phyloP scores from a whole-genome alignment of 257 asterid species.

The Phtheirospermum japonicum region DNA sequence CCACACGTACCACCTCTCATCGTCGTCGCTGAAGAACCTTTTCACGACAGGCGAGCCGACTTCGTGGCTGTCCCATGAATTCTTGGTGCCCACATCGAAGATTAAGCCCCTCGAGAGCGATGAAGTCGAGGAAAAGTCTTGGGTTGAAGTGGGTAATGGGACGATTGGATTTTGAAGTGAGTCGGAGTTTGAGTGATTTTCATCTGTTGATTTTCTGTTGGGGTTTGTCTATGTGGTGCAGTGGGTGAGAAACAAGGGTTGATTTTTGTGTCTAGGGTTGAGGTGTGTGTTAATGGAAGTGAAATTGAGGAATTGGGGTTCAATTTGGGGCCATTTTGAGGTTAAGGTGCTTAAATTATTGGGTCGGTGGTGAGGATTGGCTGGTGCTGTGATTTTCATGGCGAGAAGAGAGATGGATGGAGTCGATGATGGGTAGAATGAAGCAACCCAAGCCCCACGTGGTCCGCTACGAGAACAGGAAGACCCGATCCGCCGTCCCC shows the following conservation, averaged over 20 bases:
- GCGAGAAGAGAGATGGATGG: conserved; percentile 28
- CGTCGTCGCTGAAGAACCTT: conserved; percentile 79
- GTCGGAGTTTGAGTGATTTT: conserved; percentile 20
- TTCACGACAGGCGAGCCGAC: conserved; percentile 93
- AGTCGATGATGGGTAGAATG: no score
- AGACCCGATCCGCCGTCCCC: no score
- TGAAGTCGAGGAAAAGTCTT: no score
- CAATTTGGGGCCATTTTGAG: conserved; percentile 34
- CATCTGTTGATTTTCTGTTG: conserved; percentile 43
- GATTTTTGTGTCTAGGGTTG: no score
- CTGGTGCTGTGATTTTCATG: conserved; percentile 41
- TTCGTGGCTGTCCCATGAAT: conserved; percentile 74
- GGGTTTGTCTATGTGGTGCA: conserved; percentile 61
- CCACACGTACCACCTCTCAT: conserved; percentile 94
- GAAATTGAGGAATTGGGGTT: conserved; percentile 33
- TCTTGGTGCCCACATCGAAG: no score
- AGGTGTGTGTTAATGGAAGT: no score
- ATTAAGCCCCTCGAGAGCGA: no score
- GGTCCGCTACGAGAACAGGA: no score
- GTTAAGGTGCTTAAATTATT: no score
- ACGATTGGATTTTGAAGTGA: conserved; percentile 33
- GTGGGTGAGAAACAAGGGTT: no score
- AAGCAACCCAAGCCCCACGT: no score
- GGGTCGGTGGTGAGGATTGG: no score
- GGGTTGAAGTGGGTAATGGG: conserved; percentile 36